phyloP scores from a whole-genome alignment of 768 basidiomycete species.

The Kwoniella bestiolae region DNA sequence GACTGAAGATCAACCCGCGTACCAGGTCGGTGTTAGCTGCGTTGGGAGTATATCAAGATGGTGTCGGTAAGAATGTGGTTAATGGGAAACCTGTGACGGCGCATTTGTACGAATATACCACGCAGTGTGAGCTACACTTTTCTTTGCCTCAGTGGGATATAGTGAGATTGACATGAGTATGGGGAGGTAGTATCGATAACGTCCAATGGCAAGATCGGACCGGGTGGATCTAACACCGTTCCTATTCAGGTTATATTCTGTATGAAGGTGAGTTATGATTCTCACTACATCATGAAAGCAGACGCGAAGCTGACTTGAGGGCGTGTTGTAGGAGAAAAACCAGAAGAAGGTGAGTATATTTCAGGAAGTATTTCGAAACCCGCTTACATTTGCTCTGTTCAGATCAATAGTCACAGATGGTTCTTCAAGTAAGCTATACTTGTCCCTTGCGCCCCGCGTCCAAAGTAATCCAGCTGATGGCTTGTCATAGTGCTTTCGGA shows the following conservation, averaged over 20 bases:
- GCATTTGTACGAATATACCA: conserved; percentile 64
- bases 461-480: conserved; percentile 1
- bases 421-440: conserved; percentile 71
- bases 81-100: conserved; percentile 73
- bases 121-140: conserved; percentile 68
- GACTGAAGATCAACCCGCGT: conserved; percentile 76
- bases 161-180: conserved; percentile 6
- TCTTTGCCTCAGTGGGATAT: neutral
- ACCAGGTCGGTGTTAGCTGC: conserved; percentile 73
- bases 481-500: conserved; percentile 49
- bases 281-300: conserved; percentile 65
- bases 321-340: conserved; percentile 60
- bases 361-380: too few species aligned
- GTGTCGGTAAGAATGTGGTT: conserved; percentile 65
- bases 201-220: conserved; percentile 72
- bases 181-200: conserved; percentile 71
- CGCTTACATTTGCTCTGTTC: too few species aligned
- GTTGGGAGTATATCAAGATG: conserved; percentile 94
- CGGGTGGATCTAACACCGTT: conserved; percentile 73
- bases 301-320: neutral
- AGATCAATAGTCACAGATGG: conserved; percentile 91
- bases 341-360: conserved; percentile 71
- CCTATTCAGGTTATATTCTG: conserved; percentile 92
- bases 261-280: conserved; percentile 40
- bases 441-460: neutral